phyloP scores from a whole-genome alignment of 352 stramenopile species.

The Phytophthora agathidicida region DNA sequence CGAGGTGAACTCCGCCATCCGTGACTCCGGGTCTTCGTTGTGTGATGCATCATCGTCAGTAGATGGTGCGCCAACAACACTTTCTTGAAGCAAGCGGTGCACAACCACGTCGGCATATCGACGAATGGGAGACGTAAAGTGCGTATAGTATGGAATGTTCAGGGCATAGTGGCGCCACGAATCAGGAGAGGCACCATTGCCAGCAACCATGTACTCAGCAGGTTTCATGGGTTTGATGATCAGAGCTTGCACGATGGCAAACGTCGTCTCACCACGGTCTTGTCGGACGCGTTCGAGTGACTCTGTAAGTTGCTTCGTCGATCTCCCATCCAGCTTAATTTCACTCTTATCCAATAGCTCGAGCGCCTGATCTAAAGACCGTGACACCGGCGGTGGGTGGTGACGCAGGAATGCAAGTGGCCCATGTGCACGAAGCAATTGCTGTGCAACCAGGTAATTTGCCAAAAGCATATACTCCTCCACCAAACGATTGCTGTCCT shows the following conservation, averaged over 20 bases:
- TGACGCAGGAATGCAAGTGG: constrained; percentile 91
- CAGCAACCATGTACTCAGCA: constrained; percentile 93
- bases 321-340: constrained; percentile 85
- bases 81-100: constrained; percentile 70
- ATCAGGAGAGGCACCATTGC: constrained; percentile 61
- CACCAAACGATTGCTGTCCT: constrained; percentile 95
- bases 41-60: neutral
- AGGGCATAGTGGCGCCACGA: constrained; percentile 96
- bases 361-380: constrained; percentile 53
- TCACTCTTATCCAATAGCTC: constrained; percentile 50
- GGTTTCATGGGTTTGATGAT: constrained; percentile 95
- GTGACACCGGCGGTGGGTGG: constrained; percentile 80
- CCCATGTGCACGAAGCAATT: constrained; percentile 90
- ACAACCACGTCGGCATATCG: constrained; percentile 92
- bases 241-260: constrained; percentile 92
- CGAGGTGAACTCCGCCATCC: constrained; percentile 47
- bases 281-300: constrained; percentile 84
- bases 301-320: constrained; percentile 80
- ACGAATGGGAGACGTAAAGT: constrained; percentile 98
- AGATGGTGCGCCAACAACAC: constrained; percentile 27
- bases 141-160: constrained; percentile 98
- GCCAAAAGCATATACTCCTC: constrained; percentile 99
- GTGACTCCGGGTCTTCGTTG: constrained; percentile 20
- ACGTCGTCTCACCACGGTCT: constrained; percentile 76
- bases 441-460: constrained; percentile 97